Evolutionary conservation across 2,329 filamentous ascomycete genomes (phyloP).

Genomic region (Samsoniella hepiali): DNA sequence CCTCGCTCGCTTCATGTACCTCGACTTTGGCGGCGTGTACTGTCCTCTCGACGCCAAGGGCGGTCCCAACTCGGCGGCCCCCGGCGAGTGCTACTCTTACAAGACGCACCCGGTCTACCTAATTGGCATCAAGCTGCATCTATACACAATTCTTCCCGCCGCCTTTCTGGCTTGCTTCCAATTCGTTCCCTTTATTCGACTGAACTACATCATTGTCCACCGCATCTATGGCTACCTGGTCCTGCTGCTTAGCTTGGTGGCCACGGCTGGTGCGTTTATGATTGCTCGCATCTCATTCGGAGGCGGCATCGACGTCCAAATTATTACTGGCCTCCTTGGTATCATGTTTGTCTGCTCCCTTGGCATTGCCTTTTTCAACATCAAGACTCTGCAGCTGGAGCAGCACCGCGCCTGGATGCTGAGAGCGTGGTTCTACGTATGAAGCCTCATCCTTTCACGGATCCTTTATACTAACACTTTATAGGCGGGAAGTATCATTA

Average conservation of each 20-base stretch:
- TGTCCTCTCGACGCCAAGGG: constrained; percentile 22
- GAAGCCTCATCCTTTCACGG: constrained; percentile 1
- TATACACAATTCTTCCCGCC: constrained; percentile 41
- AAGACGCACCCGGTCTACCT: constrained; percentile 26
- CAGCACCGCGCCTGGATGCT: constrained; percentile 63
- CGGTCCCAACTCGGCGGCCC: constrained; percentile 22
- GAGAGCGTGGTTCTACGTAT: constrained; percentile 47
- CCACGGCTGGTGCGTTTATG: constrained; percentile 49
- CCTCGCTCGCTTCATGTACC: constrained; percentile 44
- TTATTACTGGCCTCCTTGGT: constrained; percentile 38
- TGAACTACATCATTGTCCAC: constrained; percentile 50
- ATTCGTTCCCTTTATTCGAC: constrained; percentile 45
- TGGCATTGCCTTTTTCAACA: constrained; percentile 48
- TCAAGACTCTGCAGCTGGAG: constrained; percentile 58
- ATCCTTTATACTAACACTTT: not conserved
- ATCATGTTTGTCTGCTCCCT: constrained; percentile 43
- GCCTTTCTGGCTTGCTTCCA: constrained; percentile 42
- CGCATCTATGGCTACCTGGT: constrained; percentile 57
- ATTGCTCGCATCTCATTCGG: constrained; percentile 49
- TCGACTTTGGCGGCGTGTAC: constrained; percentile 41
- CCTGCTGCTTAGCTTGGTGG: constrained; percentile 42
- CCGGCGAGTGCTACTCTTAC: constrained; percentile 41
- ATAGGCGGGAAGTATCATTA: constrained; percentile 48
- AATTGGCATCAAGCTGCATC: constrained; percentile 43
- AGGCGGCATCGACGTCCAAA: constrained; percentile 47